Percentiles rank a stretch among this genome's conserved stretches.
phyloP scores from a whole-genome alignment of 108 stramenopile species.

The Stephanodiscus minutulus region DNA sequence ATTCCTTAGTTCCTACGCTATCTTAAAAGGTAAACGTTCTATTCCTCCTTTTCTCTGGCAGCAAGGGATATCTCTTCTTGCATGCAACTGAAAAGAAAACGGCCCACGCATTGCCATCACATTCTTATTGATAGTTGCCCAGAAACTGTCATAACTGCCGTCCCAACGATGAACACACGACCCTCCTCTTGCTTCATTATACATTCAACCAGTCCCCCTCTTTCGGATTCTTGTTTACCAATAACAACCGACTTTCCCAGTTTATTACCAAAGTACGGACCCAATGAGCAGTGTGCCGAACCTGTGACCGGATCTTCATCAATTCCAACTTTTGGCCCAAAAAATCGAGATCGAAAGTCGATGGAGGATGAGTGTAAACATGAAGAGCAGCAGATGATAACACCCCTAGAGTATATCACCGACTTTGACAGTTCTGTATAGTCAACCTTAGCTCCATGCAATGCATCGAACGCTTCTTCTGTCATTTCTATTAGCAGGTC shows the following conservation, averaged over 20 bases:
- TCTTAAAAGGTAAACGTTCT: neutral
- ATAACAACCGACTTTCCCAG: slow-evolving; percentile 69
- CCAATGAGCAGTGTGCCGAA: slow-evolving; percentile 91
- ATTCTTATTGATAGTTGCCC: slow-evolving; percentile 42
- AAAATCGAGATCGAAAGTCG: slow-evolving; percentile 92
- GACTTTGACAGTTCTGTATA: slow-evolving; percentile 59
- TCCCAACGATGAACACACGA: slow-evolving; percentile 62
- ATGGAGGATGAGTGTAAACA: slow-evolving; percentile 11
- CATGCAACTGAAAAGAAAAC: neutral
- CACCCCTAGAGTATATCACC: slow-evolving; percentile 77
- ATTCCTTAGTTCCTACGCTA: no score
- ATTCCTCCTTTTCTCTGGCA: no score
- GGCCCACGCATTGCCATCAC: neutral
- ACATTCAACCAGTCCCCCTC: slow-evolving; percentile 88
- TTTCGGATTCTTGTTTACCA: slow-evolving; percentile 86
- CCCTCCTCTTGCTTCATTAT: slow-evolving; percentile 52
- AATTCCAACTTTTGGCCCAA: slow-evolving; percentile 93
- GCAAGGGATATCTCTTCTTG: slow-evolving; percentile 1
- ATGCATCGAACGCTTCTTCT: slow-evolving; percentile 62
- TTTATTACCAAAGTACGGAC: slow-evolving; percentile 87
- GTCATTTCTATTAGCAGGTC: slow-evolving; percentile 82
- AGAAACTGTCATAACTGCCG: slow-evolving; percentile 58
- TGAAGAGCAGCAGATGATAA: slow-evolving; percentile 74
- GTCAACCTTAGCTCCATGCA: slow-evolving; percentile 42
- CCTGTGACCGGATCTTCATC: slow-evolving; percentile 98